Base-by-base conservation (phyloP, 2,329 filamentous ascomycete genomes). In the Tolypocladium amazonense region DNA sequence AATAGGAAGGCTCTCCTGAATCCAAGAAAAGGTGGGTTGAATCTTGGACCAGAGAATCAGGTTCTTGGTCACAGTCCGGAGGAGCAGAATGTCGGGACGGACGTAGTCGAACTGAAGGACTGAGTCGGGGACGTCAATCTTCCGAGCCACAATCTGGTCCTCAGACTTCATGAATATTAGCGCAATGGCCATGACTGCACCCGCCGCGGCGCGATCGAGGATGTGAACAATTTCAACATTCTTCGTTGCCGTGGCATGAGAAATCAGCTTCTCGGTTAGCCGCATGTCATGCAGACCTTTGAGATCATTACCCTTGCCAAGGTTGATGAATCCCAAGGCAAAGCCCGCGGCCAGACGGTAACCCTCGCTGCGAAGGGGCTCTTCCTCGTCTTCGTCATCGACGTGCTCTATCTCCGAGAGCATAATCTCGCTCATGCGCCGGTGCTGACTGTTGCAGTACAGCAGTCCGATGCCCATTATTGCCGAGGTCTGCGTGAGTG, bases 371-470 rank as follows among this genome's bases (percentile, higher is more conserved):
- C 93, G 86, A 56, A 97, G 76, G 27, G 87, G 86, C 67, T 96
- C 90, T 60, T 92, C 88, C 61, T 97, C 92, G 58, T 93, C 89
- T 43, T 89, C 82, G 33, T 80, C 77, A 53, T 94, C 91, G 57
- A 91, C 82, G 63, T 92, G 88, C 71, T 97, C 92, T 62, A 99
- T 94, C 71, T 99, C 94, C 0, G 93, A 97, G 57, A 99, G 84
- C 91, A 99, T 97, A 23, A 97, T 91, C 72, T 99, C 94, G 70
- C 92, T 97, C 94, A 99, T 99, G 43, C 95, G 87, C 37, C 95
- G 89, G 74, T 99, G 95, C 68, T 97, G 93, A 35, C 92, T 97
- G 70, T 92, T 89, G 75, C 89, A 95, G 73, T 97, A 99, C 1
- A 99, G 79, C 47, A 99, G 76, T 0, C 94, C 94, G 65, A 99